Conservation (phyloP, 106 monocot species). For the Dendrobium catenatum region DNA sequence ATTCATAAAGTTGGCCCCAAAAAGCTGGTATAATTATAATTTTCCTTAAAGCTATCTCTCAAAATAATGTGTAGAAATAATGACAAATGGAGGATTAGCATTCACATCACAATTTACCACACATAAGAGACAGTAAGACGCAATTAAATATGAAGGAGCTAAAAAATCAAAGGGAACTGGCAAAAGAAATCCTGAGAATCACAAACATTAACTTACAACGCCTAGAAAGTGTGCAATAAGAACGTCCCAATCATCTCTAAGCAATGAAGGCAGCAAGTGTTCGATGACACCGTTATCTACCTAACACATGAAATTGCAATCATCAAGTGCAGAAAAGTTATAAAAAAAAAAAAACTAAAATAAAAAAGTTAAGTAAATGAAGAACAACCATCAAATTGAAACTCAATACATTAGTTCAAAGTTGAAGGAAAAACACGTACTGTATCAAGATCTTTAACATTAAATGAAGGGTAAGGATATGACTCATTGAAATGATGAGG, state of each 20-base stretch:
- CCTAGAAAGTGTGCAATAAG: slow-evolving; percentile 99
- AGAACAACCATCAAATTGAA: not conserved
- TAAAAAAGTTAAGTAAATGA: not conserved
- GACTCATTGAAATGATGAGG: slow-evolving; percentile 68
- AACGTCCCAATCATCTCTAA: slow-evolving; percentile 92
- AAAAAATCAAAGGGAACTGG: not conserved
- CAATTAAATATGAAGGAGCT: not conserved
- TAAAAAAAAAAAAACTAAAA: not conserved
- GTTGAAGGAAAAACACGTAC: slow-evolving; percentile 28
- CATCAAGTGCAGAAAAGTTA: slow-evolving; percentile 3
- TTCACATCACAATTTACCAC: not conserved
- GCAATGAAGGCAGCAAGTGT: slow-evolving; percentile 75
- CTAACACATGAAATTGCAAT: slow-evolving; percentile 19
- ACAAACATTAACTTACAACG: slow-evolving; percentile 51
- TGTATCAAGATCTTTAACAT: slow-evolving; percentile 98
- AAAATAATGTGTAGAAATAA: not conserved
- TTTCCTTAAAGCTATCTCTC: not conserved
- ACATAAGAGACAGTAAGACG: not conserved
- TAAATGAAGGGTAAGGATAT: slow-evolving; percentile 94
- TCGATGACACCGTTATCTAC: slow-evolving; percentile 87
- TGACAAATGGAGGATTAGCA: not conserved
- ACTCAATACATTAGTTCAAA: not conserved
- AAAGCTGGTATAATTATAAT: not conserved
- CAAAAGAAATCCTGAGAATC: not conserved
- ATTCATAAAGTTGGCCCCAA: not conserved